These are phyloP conservation scores for Ascochyta pisi DNA, from an alignment of 2,329 filamentous ascomycete species.

Conservation along the genomic window DNA sequence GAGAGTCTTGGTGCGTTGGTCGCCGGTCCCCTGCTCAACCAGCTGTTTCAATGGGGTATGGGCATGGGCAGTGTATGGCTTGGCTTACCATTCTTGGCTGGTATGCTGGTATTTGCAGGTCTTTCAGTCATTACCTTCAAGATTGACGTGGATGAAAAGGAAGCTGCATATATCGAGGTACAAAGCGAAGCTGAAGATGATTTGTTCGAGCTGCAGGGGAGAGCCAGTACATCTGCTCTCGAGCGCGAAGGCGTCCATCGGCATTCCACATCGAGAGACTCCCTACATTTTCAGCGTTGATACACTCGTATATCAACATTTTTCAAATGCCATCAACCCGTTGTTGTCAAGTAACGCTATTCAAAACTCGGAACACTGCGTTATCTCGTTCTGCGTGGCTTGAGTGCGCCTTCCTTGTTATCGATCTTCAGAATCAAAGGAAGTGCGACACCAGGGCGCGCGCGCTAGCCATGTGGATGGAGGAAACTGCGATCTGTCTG, in stretches of 20 bases:
- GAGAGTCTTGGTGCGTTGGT: slow-evolving; percentile 57
- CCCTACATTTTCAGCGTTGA: not conserved
- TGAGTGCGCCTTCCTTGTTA: not conserved
- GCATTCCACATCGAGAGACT: slow-evolving; percentile 12
- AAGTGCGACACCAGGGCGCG: not conserved
- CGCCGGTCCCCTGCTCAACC: slow-evolving; percentile 55
- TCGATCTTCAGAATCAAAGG: not conserved
- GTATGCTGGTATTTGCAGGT: slow-evolving; percentile 32
- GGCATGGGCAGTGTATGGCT: slow-evolving; percentile 56
- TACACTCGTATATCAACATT: fast-evolving
- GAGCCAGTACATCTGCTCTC: slow-evolving; percentile 21
- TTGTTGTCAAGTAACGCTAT: not conserved
- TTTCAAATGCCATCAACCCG: not conserved
- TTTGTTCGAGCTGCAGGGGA: slow-evolving; percentile 10
- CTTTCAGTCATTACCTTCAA: slow-evolving; percentile 38
- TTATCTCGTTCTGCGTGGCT: not conserved
- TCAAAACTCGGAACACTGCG: not conserved
- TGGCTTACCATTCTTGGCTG: slow-evolving; percentile 53
- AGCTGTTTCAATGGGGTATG: slow-evolving; percentile 56
- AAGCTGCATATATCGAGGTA: slow-evolving; percentile 29
- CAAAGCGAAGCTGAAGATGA: slow-evolving; percentile 23
- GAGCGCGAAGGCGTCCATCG: slow-evolving; percentile 12
- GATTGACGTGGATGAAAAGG: slow-evolving; percentile 35
- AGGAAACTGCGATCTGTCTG: not conserved
- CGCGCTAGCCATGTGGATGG: not conserved